phyloP scores from a whole-genome alignment of 2,329 filamentous ascomycete species.

The Ophiocordyceps robertsii region DNA sequence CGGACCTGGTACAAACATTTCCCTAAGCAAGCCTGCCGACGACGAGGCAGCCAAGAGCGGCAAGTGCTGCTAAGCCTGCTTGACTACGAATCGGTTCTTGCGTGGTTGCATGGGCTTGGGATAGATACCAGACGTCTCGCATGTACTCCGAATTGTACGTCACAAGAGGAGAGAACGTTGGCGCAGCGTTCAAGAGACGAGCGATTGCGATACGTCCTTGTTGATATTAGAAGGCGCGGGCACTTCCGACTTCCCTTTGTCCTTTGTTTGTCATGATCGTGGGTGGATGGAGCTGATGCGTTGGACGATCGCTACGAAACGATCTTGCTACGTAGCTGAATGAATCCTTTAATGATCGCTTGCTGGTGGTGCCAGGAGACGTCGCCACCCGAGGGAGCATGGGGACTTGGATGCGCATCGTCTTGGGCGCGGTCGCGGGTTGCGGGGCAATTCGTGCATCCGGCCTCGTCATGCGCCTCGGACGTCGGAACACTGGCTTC shows the following conservation, averaged over 20 bases:
- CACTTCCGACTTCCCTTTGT: slow-evolving; percentile 25
- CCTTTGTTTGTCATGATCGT: slow-evolving; percentile 22
- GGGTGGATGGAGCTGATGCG: slow-evolving; percentile 21
- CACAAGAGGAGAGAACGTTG: slow-evolving; percentile 15
- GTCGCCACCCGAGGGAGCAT: too few relatives aligned
- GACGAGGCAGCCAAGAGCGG: slow-evolving; percentile 61
- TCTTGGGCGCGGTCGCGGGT: not conserved
- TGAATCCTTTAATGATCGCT: slow-evolving; percentile 16
- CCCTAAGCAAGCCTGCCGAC: slow-evolving; percentile 75
- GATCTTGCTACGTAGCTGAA: slow-evolving; percentile 22
- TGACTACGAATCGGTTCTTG: slow-evolving; percentile 9
- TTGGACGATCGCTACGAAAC: slow-evolving; percentile 23
- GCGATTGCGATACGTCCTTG: slow-evolving; percentile 19
- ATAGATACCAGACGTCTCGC: slow-evolving; percentile 20
- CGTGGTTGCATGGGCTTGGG: slow-evolving; percentile 12
- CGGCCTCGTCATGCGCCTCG: not conserved
- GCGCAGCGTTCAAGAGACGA: slow-evolving; percentile 17
- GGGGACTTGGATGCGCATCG: too few relatives aligned
- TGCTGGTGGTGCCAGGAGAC: not conserved
- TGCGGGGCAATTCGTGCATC: not conserved
- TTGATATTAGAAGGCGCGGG: slow-evolving; percentile 27
- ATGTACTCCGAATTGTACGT: slow-evolving; percentile 19
- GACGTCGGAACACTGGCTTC: not conserved
- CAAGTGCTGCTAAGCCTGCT: slow-evolving; percentile 59
- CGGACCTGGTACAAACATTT: slow-evolving; percentile 68